Conservation (phyloP, 345 rosid species). For the Conringia planisiliqua region DNA sequence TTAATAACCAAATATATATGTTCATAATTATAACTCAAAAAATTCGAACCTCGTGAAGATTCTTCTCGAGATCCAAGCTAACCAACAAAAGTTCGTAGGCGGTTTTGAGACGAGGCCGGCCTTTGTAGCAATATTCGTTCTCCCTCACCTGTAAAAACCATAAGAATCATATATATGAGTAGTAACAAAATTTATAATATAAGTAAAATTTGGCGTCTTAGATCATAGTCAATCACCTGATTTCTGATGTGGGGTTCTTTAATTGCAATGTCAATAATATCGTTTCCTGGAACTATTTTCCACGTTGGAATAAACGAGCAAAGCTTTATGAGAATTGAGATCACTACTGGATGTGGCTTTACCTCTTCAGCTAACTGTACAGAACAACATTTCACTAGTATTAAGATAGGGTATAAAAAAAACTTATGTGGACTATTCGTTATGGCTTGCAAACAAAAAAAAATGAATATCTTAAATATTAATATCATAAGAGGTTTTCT, state of each 20-base stretch:
- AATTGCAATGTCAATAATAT: constrained; percentile 60
- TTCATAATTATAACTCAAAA: background rate
- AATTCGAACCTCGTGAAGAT: constrained; percentile 51
- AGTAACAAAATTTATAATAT: background rate
- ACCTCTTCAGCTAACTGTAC: constrained; percentile 64
- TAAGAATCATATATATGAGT: background rate
- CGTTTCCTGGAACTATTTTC: constrained; percentile 58
- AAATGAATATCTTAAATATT: no score
- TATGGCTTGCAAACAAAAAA: no score
- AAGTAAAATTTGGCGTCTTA: background rate
- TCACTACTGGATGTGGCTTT: constrained; percentile 48
- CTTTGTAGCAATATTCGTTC: constrained; percentile 77
- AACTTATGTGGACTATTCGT: background rate
- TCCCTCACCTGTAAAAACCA: constrained; percentile 48
- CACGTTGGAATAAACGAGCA: constrained; percentile 57
- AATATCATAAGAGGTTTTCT: no score
- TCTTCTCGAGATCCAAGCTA: constrained; percentile 57
- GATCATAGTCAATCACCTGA: constrained; percentile 43
- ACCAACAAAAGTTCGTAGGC: constrained; percentile 51
- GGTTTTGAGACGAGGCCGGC: constrained; percentile 70
- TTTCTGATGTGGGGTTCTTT: constrained; percentile 56
- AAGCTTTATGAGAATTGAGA: constrained; percentile 43
- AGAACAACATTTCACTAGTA: constrained; percentile 3
- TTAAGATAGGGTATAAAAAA: background rate
- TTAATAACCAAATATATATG: background rate